Percentiles rank a stretch among this genome's conserved stretches.
Conservation (phyloP, 2,329 filamentous ascomycete species). For the Trichoderma sp. region DNA sequence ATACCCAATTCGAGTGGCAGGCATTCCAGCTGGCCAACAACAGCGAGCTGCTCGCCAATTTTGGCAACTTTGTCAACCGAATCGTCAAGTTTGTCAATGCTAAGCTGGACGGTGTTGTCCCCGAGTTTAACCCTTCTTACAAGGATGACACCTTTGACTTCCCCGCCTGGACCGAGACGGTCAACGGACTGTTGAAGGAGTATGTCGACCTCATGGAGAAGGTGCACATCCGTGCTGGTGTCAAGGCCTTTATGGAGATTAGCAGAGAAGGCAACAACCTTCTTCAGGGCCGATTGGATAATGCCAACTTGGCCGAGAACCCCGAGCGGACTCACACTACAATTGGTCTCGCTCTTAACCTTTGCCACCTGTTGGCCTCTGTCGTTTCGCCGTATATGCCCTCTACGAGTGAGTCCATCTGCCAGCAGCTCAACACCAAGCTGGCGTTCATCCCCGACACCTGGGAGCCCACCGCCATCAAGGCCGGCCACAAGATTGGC, state of each 20-base stretch:
- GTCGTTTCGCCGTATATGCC: conserved; percentile 85
- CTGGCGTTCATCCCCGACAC: conserved; percentile 56
- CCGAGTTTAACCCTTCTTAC: conserved; percentile 58
- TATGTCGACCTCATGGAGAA: conserved; percentile 70
- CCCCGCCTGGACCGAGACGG: conserved; percentile 26
- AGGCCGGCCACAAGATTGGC: conserved; percentile 77
- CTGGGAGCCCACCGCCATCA: conserved; percentile 63
- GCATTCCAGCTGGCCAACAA: conserved; percentile 85
- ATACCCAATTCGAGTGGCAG: conserved; percentile 88
- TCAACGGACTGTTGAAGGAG: conserved; percentile 62
- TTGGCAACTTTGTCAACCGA: conserved; percentile 74
- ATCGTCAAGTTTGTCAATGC: conserved; percentile 75
- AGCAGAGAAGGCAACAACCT: conserved; percentile 58
- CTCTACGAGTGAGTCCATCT: conserved; percentile 71
- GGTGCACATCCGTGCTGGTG: conserved; percentile 68
- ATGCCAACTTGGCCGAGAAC: conserved; percentile 55
- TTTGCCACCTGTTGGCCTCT: conserved; percentile 77
- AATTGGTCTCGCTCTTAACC: conserved; percentile 80
- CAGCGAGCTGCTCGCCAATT: conserved; percentile 77
- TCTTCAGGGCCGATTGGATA: conserved; percentile 56
- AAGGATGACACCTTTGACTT: conserved; percentile 55
- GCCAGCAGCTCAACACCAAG: conserved; percentile 67
- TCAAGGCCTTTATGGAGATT: conserved; percentile 66
- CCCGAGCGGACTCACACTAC: conserved; percentile 57
- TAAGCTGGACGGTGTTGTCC: conserved; percentile 71